phyloP scores from a whole-genome alignment of 106 monocot genomes.

The Cymbidium sinense region DNA sequence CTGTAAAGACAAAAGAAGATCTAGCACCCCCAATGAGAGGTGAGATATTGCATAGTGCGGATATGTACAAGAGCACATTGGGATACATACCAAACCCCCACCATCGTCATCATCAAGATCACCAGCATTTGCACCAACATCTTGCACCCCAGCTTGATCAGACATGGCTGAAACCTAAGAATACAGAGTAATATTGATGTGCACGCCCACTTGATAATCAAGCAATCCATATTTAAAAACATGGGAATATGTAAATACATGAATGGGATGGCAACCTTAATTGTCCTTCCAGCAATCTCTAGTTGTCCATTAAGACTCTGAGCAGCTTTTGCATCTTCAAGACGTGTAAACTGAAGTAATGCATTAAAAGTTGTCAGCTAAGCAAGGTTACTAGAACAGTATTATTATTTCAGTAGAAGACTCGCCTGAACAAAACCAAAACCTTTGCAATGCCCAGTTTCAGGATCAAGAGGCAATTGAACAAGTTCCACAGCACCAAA shows the following conservation, averaged over 20 bases:
- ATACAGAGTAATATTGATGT: background rate
- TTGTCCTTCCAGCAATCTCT: conserved; percentile 54
- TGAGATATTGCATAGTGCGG: background rate
- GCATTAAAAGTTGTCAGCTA: background rate
- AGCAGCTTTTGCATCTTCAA: conserved; percentile 59
- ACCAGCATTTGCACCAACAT: conserved; percentile 41
- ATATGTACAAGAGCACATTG: background rate
- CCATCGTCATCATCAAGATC: conserved; percentile 80
- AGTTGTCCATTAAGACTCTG: conserved; percentile 60
- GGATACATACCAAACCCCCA: conserved; percentile 45
- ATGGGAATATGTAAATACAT: conserved; percentile 2
- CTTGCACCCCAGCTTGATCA: conserved; percentile 52
- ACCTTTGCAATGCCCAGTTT: conserved; percentile 67
- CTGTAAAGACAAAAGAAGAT: background rate
- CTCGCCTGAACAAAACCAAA: conserved; percentile 71
- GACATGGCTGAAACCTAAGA: conserved; percentile 56
- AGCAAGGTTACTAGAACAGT: background rate
- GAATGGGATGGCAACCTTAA: conserved; percentile 32
- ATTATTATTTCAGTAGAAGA: background rate
- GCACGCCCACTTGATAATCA: background rate
- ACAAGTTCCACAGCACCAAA: conserved; percentile 70
- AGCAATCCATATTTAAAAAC: background rate
- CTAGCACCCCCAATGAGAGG: no score
- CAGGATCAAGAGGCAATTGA: conserved; percentile 55
- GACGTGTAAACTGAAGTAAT: conserved; percentile 39